phyloP scores from a whole-genome alignment of 306 rosid species.

The Acacia crassicarpa region DNA sequence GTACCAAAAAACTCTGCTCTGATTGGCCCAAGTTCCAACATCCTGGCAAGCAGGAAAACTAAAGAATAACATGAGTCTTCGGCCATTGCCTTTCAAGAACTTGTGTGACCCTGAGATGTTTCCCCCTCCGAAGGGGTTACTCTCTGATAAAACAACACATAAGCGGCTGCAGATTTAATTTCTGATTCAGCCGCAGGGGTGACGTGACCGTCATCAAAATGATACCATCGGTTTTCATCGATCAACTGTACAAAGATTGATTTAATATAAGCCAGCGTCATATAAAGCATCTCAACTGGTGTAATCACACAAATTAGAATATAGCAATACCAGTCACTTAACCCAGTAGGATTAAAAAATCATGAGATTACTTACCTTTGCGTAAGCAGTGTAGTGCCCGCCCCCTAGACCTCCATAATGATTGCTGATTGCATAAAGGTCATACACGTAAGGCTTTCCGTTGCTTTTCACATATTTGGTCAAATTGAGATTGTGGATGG shows the following conservation, averaged over 20 bases:
- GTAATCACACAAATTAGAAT: conserved; percentile 12
- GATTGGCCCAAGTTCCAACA: conserved; percentile 28
- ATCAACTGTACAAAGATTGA: conserved; percentile 64
- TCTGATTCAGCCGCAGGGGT: conserved; percentile 69
- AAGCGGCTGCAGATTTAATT: conserved; percentile 85
- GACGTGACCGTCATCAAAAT: conserved; percentile 92
- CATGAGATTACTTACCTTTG: conserved; percentile 69
- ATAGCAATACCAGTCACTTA: conserved; percentile 10
- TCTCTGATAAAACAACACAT: conserved; percentile 88
- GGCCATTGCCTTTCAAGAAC: conserved; percentile 33
- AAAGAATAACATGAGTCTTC: conserved; percentile 15
- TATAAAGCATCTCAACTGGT: conserved; percentile 18
- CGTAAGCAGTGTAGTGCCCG: conserved; percentile 96
- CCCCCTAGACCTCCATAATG: conserved; percentile 99
- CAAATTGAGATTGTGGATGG: conserved; percentile 90
- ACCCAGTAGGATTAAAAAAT: conserved; percentile 4
- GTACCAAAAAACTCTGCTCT: conserved; percentile 14
- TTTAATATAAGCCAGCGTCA: conserved; percentile 11
- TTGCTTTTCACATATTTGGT: conserved; percentile 81
- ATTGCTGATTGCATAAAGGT: conserved; percentile 94
- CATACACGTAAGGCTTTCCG: conserved; percentile 64
- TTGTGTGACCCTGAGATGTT: conserved; percentile 43
- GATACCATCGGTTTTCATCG: conserved; percentile 91
- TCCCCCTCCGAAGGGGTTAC: conserved; percentile 47
- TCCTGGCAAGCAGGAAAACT: conserved; percentile 33